Base-by-base conservation (phyloP, 495 filamentous ascomycete genomes). In the Hypoxylon rickii region DNA sequence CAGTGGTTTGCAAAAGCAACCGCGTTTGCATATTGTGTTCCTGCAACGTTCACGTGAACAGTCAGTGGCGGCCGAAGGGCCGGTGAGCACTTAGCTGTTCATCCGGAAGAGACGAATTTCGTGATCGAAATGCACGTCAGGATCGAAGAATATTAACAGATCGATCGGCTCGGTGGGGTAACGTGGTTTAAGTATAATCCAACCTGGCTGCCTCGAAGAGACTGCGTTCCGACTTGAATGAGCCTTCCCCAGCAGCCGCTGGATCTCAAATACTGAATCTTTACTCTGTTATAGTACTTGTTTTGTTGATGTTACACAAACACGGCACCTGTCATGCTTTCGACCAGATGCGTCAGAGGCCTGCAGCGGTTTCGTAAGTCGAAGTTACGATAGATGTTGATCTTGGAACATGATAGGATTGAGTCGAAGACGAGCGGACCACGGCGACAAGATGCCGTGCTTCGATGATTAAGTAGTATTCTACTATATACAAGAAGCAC, bases 281-380 rank as follows among this genome's bases (percentile, higher is more conserved):
- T n/a, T n/a, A n/a, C n/a, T n/a, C n/a, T n/a, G n/a, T n/a, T n/a
- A n/a, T n/a, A n/a, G n/a, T n/a, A n/a, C n/a, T n/a, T n/a, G n/a
- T n/a, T n/a, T n/a, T n/a, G n/a, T n/a, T 29, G 10, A 29, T 29
- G 10, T 10, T 26, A 29, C 44, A 48, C 44, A 12, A 24, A 5
- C 17, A 22, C 52, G n/a, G 37, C 13, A 32, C 16, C 8, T 7
- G n/a, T 20, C 13, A 41, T 55, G 34, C 12, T 48, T 55, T 43
- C 10, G 44, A 26, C 18, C 18, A 47, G 24, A 41, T 55, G 51
- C 43, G 18, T 55, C 18, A 3, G 24, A 41, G 38, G 19, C 26
- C 24, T 41, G 34, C 17, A 33, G 19, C 20, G 13, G 26, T 29
- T 31, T 12, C 29, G 21, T 21, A 15, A 3, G 17, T 20, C 11